Conservation (phyloP, 2,329 filamentous ascomycete genomes). For the Colletotrichum higginsianum region DNA sequence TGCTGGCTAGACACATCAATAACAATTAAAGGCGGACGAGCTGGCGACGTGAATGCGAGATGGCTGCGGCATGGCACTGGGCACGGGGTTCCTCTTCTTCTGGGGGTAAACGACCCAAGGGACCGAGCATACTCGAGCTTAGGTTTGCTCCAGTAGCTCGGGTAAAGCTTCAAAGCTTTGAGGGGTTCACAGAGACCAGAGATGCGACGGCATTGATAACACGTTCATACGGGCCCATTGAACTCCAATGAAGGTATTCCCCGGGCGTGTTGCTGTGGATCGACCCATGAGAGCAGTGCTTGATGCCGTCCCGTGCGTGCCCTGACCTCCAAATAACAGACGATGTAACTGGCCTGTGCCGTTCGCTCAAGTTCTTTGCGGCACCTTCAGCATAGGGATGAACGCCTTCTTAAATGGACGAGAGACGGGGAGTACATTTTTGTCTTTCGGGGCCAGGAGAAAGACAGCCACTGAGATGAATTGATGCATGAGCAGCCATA, state of each 20-base stretch:
- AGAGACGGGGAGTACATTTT: background rate
- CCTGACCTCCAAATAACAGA: background rate
- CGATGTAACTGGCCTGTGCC: no score
- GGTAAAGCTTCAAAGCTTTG: background rate
- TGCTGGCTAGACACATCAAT: background rate
- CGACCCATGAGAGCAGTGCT: background rate
- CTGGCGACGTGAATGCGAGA: background rate
- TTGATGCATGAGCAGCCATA: background rate
- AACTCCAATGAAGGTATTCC: background rate
- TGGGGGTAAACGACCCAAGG: no score
- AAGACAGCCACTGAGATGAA: background rate
- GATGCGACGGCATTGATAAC: constrained; percentile 13
- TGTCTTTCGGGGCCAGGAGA: background rate
- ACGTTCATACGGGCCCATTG: background rate
- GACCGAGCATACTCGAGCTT: background rate
- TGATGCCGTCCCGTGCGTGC: background rate
- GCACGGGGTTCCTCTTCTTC: background rate
- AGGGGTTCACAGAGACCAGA: background rate
- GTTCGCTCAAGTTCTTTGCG: background rate
- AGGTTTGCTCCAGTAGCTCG: background rate
- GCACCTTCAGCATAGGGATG: background rate
- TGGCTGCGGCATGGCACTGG: background rate
- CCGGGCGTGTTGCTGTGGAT: background rate
- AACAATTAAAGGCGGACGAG: background rate
- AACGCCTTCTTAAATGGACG: background rate